Evolutionary conservation across 176 grass and related monocot species (phyloP).

Genomic region (Triticum timopheevii): DNA sequence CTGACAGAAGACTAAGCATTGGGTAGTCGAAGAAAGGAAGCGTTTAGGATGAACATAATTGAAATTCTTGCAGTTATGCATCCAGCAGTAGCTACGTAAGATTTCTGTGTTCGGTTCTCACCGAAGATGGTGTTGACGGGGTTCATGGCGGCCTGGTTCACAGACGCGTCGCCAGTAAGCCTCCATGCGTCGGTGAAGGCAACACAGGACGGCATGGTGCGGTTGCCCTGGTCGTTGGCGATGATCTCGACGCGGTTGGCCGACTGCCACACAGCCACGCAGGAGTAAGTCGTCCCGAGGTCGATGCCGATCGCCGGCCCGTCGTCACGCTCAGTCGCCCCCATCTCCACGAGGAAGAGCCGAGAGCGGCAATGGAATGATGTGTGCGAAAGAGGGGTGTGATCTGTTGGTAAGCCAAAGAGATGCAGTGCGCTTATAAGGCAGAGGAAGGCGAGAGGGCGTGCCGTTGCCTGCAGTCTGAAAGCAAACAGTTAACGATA

Average conservation of each 20-base stretch:
- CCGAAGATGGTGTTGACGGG: not conserved
- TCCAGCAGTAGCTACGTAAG: not conserved
- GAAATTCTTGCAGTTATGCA: not conserved
- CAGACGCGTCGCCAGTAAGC: not conserved
- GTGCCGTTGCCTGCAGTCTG: not conserved
- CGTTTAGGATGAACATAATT: too few relatives aligned
- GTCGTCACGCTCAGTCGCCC: not conserved
- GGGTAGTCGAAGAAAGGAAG: too few relatives aligned
- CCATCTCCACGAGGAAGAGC: not conserved
- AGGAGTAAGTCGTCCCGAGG: slow-evolving; percentile 82
- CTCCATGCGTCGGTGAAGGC: not conserved
- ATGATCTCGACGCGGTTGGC: not conserved
- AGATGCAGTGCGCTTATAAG: not conserved
- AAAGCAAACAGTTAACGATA: not conserved
- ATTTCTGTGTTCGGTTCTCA: not conserved
- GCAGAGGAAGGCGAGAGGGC: not conserved
- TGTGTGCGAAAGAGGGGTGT: not conserved
- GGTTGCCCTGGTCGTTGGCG: not conserved
- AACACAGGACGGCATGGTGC: not conserved
- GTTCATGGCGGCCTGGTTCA: not conserved
- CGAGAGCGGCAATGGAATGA: not conserved
- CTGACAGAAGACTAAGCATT: not conserved
- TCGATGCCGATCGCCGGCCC: slow-evolving; percentile 90
- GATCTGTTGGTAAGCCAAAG: not conserved
- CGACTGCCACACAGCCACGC: slow-evolving; percentile 67